Conservation (phyloP, 225 moss, liverwort and hornwort species). For the Pseudoscleropodium purum region DNA sequence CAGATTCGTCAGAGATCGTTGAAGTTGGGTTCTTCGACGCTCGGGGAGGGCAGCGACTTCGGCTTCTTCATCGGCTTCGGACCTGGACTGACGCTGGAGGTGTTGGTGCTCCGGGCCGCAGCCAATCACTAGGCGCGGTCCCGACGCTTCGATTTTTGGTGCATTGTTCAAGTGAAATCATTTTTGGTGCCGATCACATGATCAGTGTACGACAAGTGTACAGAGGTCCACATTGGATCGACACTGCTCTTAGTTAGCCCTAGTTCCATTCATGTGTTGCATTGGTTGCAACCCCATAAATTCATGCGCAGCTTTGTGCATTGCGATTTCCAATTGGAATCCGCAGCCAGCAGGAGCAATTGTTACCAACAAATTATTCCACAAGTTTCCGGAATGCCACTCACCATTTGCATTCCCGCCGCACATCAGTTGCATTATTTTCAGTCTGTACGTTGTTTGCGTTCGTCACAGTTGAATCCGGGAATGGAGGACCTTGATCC, state of each 20-base stretch:
- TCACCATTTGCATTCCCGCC: background rate
- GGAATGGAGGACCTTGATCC: background rate
- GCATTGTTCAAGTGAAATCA: too few relatives aligned
- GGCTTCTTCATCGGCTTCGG: background rate
- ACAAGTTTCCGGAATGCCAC: background rate
- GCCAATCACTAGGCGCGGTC: background rate
- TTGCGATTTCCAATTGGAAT: background rate
- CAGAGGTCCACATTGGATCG: background rate
- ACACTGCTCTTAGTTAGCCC: fast-evolving
- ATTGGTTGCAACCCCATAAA: background rate
- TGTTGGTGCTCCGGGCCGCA: background rate
- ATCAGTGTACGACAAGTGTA: background rate
- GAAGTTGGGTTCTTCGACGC: background rate
- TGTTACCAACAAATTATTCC: background rate
- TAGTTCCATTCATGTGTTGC: background rate
- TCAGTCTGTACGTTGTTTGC: too few relatives aligned
- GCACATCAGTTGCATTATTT: background rate
- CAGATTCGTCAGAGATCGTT: background rate
- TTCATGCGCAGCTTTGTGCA: too few relatives aligned
- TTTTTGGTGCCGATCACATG: background rate
- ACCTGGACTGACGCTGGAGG: background rate
- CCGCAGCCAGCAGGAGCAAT: background rate
- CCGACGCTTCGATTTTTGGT: background rate
- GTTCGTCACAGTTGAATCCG: background rate
- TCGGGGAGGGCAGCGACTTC: background rate